A percentile compares a stretch with the other conserved stretches of the same genome.
Evolutionary conservation across 345 rosid genomes (phyloP).

Genomic region (Linum tenue): DNA sequence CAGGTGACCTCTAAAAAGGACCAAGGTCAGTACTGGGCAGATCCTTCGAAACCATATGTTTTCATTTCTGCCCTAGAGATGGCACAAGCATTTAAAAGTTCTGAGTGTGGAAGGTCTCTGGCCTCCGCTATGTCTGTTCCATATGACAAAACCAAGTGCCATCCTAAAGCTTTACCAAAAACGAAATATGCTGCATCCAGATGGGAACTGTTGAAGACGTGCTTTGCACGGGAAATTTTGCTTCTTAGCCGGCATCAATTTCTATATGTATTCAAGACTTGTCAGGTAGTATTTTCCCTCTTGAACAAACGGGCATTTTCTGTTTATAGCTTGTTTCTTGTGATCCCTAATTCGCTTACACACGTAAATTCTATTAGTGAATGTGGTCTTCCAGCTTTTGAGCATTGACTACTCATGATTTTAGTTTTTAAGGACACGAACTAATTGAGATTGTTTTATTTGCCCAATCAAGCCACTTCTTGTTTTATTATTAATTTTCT

Average conservation of each 20-base stretch:
- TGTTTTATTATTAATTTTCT: no score
- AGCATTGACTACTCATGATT: no score
- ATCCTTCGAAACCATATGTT: conserved; percentile 55
- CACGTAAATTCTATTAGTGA: no score
- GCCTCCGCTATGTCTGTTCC: conserved; percentile 42
- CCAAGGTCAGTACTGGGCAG: conserved; percentile 97
- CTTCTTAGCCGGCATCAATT: conserved; percentile 59
- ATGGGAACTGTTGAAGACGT: conserved; percentile 63
- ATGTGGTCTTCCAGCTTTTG: no score
- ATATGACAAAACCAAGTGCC: conserved; percentile 37
- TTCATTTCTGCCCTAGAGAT: conserved; percentile 59
- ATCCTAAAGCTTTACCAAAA: conserved; percentile 55
- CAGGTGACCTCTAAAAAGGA: conserved; percentile 91
- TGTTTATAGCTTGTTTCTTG: no score
- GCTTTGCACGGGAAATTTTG: conserved; percentile 62
- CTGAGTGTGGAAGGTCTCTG: conserved; percentile 47
- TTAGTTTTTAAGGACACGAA: no score
- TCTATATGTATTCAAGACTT: conserved; percentile 71
- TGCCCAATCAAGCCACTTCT: no score
- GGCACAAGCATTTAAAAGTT: conserved; percentile 56
- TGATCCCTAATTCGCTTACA: no score
- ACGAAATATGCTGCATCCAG: conserved; percentile 55
- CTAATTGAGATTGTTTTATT: no score
- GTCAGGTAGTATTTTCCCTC: conserved; percentile 34
- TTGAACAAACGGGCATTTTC: no score